Evolutionary conservation across 1,139 yeast genomes (phyloP), one percentile per base, ranked within the genome.

Genomic region (Hansenula sp.): DNA sequence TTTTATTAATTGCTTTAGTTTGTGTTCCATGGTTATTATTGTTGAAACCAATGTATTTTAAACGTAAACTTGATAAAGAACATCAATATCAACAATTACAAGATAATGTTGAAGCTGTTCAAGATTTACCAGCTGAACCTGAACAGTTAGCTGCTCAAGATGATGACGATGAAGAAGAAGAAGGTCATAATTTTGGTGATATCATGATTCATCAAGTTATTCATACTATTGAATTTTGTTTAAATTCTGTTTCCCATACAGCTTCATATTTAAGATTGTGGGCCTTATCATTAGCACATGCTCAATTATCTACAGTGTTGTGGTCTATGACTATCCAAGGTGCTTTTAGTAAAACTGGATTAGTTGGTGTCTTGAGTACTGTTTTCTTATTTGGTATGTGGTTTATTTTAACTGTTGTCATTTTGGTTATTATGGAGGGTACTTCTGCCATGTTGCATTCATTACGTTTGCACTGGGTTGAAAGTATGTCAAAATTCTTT

Each of bases 381-480:
- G 92, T 90, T 21, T 61, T 80, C 33, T 65, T 92, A 43, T 94
- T 94, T 65, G 96, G 85, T 14, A 80, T 90, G 80, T 94, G 99
- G 99, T 89, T 94, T 61, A 77, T 80, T 5, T 73, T 90, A 49
- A 92, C 98, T 0, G 90, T 89, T 34, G 81, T 89, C 51, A 89
- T 94, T 44, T 74, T 94, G 60, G 97, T 94, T 38, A 72, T 89
- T 45, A 92, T 94, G 98, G 98, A 94, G 65, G 99, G 99, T 40
- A 94, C 98, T 0, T 86, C 96, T 32, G 98, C 98, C 24, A 94
- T 94, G 98, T 75, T 94, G 56, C 99, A 94, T 65, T 86, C 97
- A 21, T 75, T 94, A 56, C 85, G 98, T 65, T 70, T 92, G 59
- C 98, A 92, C 62, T 92, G 99, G 99, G 98, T 94, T 42, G 99